Evolutionary conservation across 2,329 filamentous ascomycete genomes (phyloP).

Genomic region (Didymella keratinophila): DNA sequence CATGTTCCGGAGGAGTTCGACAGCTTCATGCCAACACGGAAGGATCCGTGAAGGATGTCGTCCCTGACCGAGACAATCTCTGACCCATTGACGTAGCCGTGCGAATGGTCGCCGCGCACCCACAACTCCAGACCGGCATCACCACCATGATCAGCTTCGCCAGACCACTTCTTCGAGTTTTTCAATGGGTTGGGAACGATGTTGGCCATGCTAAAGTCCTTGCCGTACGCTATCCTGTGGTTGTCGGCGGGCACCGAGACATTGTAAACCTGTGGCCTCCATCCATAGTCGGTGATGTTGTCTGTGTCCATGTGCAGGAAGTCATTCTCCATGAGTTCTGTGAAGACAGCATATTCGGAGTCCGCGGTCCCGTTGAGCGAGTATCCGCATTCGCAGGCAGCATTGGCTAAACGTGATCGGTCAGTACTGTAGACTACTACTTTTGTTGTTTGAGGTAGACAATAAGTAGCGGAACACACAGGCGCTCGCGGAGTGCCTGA

Average conservation of each 20-base stretch:
- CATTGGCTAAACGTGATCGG: slow-evolving; percentile 41
- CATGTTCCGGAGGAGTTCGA: slow-evolving; percentile 71
- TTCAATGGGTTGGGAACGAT: slow-evolving; percentile 62
- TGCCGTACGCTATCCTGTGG: slow-evolving; percentile 71
- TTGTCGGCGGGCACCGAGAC: slow-evolving; percentile 58
- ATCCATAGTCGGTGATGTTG: slow-evolving; percentile 60
- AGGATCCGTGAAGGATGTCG: slow-evolving; percentile 75
- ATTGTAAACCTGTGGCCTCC: slow-evolving; percentile 73
- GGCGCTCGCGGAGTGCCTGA: slow-evolving; percentile 4
- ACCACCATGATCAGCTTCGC: slow-evolving; percentile 55
- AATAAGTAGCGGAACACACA: background rate
- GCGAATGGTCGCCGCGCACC: slow-evolving; percentile 46
- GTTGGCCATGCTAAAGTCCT: slow-evolving; percentile 66
- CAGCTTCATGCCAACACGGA: slow-evolving; percentile 71
- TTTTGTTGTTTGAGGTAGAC: background rate
- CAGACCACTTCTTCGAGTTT: slow-evolving; percentile 54
- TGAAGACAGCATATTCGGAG: slow-evolving; percentile 63
- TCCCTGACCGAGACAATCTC: slow-evolving; percentile 69
- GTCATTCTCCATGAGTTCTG: slow-evolving; percentile 74
- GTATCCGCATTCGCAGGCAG: slow-evolving; percentile 77
- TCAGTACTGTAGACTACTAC: slow-evolving; percentile 18
- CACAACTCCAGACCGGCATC: slow-evolving; percentile 50
- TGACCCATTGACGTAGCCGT: slow-evolving; percentile 66
- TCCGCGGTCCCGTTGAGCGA: slow-evolving; percentile 59
- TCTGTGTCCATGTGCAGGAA: slow-evolving; percentile 66